phyloP scores from a whole-genome alignment of 768 basidiomycete species.

The Lactarius hengduanensis region DNA sequence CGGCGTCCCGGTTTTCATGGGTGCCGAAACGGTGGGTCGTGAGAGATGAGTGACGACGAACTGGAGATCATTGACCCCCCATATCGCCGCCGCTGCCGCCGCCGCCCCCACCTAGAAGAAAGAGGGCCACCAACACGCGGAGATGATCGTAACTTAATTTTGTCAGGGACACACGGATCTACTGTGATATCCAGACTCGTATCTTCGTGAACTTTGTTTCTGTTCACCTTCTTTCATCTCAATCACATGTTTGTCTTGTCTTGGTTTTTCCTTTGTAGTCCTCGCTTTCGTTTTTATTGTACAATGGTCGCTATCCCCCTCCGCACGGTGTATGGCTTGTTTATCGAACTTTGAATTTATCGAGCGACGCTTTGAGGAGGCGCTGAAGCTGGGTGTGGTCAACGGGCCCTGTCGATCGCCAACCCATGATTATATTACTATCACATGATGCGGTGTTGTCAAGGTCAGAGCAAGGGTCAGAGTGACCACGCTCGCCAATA shows the following conservation, averaged over 20 bases:
- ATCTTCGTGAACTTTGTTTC: conserved; percentile 1
- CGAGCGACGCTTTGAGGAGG: not conserved
- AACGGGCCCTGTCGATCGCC: no score
- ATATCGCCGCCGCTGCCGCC: not conserved
- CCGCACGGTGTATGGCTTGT: not conserved
- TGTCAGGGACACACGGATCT: conserved; percentile 4
- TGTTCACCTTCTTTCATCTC: not conserved
- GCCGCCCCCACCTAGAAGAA: not conserved
- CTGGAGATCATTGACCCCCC: conserved; percentile 4
- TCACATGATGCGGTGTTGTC: no score
- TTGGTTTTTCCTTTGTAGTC: not conserved
- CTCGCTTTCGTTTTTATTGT: not conserved
- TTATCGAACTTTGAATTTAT: not conserved
- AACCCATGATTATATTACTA: no score
- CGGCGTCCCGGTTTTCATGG: conserved; percentile 69
- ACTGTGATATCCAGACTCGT: not conserved
- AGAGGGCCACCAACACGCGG: not conserved
- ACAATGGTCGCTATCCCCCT: not conserved
- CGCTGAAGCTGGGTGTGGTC: no score
- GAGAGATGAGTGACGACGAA: conserved; percentile 4
- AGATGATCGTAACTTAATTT: conserved; percentile 6
- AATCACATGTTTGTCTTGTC: not conserved
- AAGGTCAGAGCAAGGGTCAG: no score
- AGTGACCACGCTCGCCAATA: no score
- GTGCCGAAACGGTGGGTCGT: conserved; percentile 34